Conservation (phyloP, 2,329 filamentous ascomycete species). For the Emmonsiellopsis sp. region DNA sequence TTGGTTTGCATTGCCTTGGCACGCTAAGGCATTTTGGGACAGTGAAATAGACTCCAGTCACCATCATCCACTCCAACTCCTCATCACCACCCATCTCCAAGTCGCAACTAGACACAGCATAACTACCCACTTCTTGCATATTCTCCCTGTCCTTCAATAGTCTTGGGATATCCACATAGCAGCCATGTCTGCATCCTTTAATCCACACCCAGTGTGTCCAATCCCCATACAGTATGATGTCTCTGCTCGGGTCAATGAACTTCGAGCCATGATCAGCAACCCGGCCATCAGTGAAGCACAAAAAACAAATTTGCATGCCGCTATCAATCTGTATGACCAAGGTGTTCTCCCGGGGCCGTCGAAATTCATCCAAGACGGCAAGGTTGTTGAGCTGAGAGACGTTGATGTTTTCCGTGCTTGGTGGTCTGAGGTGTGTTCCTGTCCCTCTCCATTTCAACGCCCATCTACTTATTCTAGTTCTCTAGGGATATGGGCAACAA, state of each 20-base stretch:
- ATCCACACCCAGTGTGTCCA: neutral
- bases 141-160: no score
- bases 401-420: constrained; percentile 1
- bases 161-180: no score
- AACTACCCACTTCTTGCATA: no score
- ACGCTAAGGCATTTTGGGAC: no score
- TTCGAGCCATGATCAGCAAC: neutral
- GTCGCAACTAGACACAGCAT: no score
- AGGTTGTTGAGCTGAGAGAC: constrained; percentile 1
- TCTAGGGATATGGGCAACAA: no score
- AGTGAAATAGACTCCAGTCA: no score
- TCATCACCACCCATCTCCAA: no score
- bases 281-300: neutral
- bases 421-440: constrained; percentile 6
- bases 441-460: neutral
- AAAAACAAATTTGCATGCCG: neutral
- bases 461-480: no score
- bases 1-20: no score
- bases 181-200: neutral
- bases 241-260: neutral
- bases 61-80: no score
- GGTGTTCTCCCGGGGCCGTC: neutral
- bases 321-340: constrained; percentile 1
- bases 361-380: neutral
- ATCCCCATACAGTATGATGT: neutral